Evolutionary conservation across 805 yeast species (phyloP), one percentile per base, ranked within the genome.

Genomic region (Wickerhamomyces subpelliculosus): DNA sequence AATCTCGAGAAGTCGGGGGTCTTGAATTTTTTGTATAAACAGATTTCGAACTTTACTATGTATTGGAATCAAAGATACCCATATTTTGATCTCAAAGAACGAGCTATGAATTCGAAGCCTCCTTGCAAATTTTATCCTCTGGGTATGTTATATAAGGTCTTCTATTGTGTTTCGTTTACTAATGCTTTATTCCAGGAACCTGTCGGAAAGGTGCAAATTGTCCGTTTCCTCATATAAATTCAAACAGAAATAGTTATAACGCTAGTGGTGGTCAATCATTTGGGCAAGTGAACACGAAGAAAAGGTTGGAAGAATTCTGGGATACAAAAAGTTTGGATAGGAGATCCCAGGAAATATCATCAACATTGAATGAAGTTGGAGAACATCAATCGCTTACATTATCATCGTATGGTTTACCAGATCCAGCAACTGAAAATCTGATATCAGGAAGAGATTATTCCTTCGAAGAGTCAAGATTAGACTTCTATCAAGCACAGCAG

Each of bases 381-480:
- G 42, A 40, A 13, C 36, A 69, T 34, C 58, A 60, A 32, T 29
- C 45, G n/a, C 46, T 44, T 18, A 70, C 68, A 8, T 52, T 55
- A 12, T 51, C 69, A 3, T 65, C 80, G 0, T 58, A 69, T 52
- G 74, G 82, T 20, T 49, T 72, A n/a, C 66, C 63, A 1, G 51
- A 54, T 3, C 78, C 78, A 1, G 73, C 75, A 1, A 63, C 64
- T 8, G 62, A 64, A 33, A 75, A 72, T 46, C 48, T 78, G 30
- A 72, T 77, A 8, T 46, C 58, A 3, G 73, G 69, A 1, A 58
- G 84, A 48, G 83, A 78, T 43, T 51, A 68, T 18, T 75, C 81
- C 0, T 61, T 58, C 18, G 83, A 76, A 42, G 83, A 78, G 46
- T 57, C 65, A 16, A 56, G 83, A 39, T 56, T 68, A 36, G 67